phyloP scores from a whole-genome alignment of 192 early-diverging fungal species.

The Jimgerdemannia lactiflua region DNA sequence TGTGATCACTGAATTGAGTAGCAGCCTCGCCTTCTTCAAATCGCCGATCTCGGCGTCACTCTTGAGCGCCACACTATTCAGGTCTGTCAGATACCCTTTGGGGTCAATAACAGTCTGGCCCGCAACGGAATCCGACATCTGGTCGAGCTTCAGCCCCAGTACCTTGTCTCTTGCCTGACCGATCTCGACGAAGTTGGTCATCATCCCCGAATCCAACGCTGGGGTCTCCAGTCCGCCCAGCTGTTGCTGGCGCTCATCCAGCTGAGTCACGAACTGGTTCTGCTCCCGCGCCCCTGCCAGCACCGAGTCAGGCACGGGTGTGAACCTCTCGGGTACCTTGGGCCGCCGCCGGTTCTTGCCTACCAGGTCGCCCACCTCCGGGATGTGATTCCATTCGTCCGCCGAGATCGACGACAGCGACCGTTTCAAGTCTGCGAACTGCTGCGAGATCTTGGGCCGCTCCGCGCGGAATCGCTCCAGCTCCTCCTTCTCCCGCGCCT shows the following conservation, averaged over 20 bases:
- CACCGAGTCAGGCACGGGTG: slow-evolving; percentile 63
- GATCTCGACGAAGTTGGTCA: slow-evolving; percentile 89
- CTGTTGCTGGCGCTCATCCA: slow-evolving; percentile 63
- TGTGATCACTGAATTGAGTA: slow-evolving; percentile 86
- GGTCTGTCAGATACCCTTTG: slow-evolving; percentile 93
- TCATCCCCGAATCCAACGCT: slow-evolving; percentile 50
- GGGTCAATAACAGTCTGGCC: slow-evolving; percentile 92
- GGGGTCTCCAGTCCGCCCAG: slow-evolving; percentile 63
- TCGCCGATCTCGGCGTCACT: slow-evolving; percentile 83
- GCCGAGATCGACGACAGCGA: slow-evolving; percentile 69
- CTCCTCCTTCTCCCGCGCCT: slow-evolving; percentile 70
- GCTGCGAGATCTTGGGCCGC: slow-evolving; percentile 78
- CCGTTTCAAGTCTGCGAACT: slow-evolving; percentile 90
- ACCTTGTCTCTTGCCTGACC: slow-evolving; percentile 93
- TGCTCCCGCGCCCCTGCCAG: slow-evolving; percentile 52
- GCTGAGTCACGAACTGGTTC: slow-evolving; percentile 44
- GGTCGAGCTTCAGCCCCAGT: slow-evolving; percentile 87
- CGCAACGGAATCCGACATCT: slow-evolving; percentile 82
- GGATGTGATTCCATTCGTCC: slow-evolving; percentile 85
- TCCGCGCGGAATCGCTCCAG: slow-evolving; percentile 66
- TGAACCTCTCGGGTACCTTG: slow-evolving; percentile 52
- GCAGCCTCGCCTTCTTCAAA: slow-evolving; percentile 84
- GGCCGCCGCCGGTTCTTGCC: slow-evolving; percentile 71
- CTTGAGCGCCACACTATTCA: slow-evolving; percentile 79
- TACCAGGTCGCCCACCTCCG: slow-evolving; percentile 83